Base-by-base conservation (phyloP, 208 protist genomes). In the Strigomonas galati region DNA sequence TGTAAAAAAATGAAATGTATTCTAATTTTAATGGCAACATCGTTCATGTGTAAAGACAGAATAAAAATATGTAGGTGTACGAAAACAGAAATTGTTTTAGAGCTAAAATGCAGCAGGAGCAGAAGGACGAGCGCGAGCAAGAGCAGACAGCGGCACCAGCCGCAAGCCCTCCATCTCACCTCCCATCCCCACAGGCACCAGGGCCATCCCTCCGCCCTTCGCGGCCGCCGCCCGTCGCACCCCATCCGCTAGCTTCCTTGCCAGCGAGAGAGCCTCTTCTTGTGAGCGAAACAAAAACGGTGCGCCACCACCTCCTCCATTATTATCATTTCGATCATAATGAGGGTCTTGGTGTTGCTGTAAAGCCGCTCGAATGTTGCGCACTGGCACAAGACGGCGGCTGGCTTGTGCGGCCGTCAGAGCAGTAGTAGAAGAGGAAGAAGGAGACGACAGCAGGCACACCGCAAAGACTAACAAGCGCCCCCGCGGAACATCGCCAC, bases 401-500 rank as follows among this genome's bases (percentile, higher is more conserved):
- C 7, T 10, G 35, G 35, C 35, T 10, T 40, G 35, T 10, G 35
- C 35, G 35, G 35, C 7, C 7, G 35, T 40, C 35, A 40, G 35
- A 4, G 35, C 35, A 3, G 17, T 44, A 17, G 60, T 3, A 40
- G 60, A 49, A 26, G 46, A 27, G 23, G 70, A 70, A 56, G 40
- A 19, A 27, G 28, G 56, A 49, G 59, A 43, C 0, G 51, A 1
- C 43, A 59, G 31, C 2, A 74, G 51, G 52, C 79, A 89, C 23
- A 81, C 79, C 60, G 78, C 84, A 52, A 81, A 56, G 49, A 85
- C 69, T 10, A 46, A 31, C 30, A 94, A 64, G 26, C 67, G 78
- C 7, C 87, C 76, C n/a, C 85, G 21, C 32, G 79, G 60, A 24
- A 89, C 78, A 32, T 78, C 64, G 21, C 89, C 89, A 63, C 85